Evolutionary conservation across 106 monocot species (phyloP), one percentile per base, ranked within the genome.

Genomic region (Dendrobium huoshanense): DNA sequence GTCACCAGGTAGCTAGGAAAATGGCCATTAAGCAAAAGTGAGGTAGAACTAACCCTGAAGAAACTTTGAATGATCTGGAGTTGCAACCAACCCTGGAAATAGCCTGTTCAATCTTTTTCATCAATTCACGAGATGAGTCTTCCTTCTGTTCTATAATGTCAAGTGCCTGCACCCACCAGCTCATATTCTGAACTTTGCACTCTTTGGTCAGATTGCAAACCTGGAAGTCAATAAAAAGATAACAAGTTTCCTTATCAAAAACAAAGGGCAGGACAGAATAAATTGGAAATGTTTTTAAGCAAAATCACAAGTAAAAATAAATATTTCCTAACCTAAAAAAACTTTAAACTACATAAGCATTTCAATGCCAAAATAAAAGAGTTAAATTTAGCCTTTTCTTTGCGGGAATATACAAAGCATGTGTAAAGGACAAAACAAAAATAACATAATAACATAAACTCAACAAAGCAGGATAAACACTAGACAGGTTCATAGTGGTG

Each of bases 111-210:
- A 93, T 95, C 86, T 91, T 98, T 84, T 79, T 85, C 41, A 87
- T 78, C 20, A 98, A 78, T 37, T 89, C 92, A 45, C 85, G 80
- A 8, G 83, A 82, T 0, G 74, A 89, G 55, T 88, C 92, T 22
- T 95, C 89, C 78, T 81, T 86, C 78, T 89, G 82, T 73, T 91
- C 95, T 75, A 95, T 87, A 79, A 79, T 75, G 72, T 88, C 79
- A 83, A 98, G 89, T 19, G 90, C 88, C 78, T 92, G 76, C 65
- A 98, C 77, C 95, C 95, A 98, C 98, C 98, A 98, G 73, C 54
- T 77, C 78, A 89, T 82, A 58, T 76, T 88, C 19, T 86, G 78
- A 47, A 80, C 65, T 79, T 87, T 79, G 51, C 83, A 82, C 64
- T 92, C 92, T n/a, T 73, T 79, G 31, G 81, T 83, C 72, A 91